Conservation (phyloP, 2,329 filamentous ascomycete genomes). For the Leptographium lundbergii region DNA sequence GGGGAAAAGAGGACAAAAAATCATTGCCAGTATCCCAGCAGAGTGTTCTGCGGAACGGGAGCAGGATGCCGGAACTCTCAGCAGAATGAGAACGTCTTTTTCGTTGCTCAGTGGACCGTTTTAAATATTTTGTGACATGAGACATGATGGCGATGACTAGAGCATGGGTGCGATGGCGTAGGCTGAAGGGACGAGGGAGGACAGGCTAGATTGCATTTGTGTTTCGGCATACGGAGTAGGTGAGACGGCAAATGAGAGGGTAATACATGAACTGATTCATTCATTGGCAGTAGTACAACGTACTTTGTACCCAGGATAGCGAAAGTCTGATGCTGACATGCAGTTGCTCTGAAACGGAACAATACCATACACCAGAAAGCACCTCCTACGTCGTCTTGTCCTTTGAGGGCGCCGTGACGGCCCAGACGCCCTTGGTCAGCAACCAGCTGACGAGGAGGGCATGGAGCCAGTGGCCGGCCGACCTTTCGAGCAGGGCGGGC, state of each 20-base stretch:
- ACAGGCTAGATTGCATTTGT: too few relatives aligned
- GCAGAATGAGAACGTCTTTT: background rate
- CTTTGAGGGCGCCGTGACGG: constrained; percentile 1
- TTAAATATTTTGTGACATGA: background rate
- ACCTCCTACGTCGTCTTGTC: background rate
- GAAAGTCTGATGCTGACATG: too few relatives aligned
- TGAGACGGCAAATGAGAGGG: too few relatives aligned
- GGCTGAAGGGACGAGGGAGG: too few relatives aligned
- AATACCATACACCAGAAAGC: too few relatives aligned
- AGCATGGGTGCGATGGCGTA: too few relatives aligned
- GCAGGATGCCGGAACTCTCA: background rate
- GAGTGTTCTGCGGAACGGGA: background rate
- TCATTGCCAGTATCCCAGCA: background rate
- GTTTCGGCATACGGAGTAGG: too few relatives aligned
- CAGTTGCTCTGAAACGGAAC: too few relatives aligned
- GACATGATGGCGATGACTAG: background rate
- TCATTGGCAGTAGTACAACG: too few relatives aligned
- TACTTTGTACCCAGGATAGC: too few relatives aligned
- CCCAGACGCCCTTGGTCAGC: constrained; percentile 6
- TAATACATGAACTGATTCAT: too few relatives aligned
- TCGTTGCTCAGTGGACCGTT: background rate
- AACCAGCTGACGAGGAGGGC: constrained; percentile 7
- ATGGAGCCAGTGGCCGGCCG: constrained; percentile 20
- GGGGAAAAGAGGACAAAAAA: background rate
- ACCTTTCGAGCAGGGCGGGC: constrained; percentile 18